Base-by-base conservation (phyloP, 23 red algal species). In the Gracilaria gracilis region DNA sequence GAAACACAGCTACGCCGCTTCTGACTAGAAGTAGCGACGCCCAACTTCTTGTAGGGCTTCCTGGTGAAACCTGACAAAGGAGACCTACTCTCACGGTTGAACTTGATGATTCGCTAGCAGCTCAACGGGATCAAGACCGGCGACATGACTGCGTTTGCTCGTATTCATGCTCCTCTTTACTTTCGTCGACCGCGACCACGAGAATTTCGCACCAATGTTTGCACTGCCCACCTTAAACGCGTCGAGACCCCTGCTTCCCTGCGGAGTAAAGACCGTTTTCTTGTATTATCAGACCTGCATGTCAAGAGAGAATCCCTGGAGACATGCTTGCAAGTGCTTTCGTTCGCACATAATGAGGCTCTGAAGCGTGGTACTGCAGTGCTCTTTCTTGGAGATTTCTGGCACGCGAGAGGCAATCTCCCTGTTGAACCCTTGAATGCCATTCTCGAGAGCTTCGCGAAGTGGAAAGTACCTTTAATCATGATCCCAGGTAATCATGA, bases 401-500 rank as follows among this genome's bases (percentile, higher is more conserved):
- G 95, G 95, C 90, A 97, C 53, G 57, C 71, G 2, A 86, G 95
- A 23, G 95, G 95, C 40, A 78, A 80, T 34, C 87, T 97, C 40
- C 83, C 95, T 0, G 95, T 97, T 24, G 64, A 85, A 34, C 83
- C 87, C 9, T 78, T 97, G 31, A 97, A 97, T 54, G 84, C 81
- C 6, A 67, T 93, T 57, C 78, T 97, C 28, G 54, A 82, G 57
- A 77, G 79, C 37, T 61, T 97, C 20, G 15, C 78, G 20, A 61
- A 31, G 4, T 97, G 88, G 87, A 44, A 84, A 29, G 69, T 83
- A 3, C 89, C 95, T 15, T n/a, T 87, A 20, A 59, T 97, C 40
- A 93, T 97, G 95, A 81, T 97, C 35, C 95, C 95, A 20, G 95
- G 95, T 3, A 97, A 97, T 75, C 95, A 97, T 83, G 95, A 97